Base-by-base conservation (phyloP, 768 basidiomycete genomes). In the Xerocomellus intermedius region DNA sequence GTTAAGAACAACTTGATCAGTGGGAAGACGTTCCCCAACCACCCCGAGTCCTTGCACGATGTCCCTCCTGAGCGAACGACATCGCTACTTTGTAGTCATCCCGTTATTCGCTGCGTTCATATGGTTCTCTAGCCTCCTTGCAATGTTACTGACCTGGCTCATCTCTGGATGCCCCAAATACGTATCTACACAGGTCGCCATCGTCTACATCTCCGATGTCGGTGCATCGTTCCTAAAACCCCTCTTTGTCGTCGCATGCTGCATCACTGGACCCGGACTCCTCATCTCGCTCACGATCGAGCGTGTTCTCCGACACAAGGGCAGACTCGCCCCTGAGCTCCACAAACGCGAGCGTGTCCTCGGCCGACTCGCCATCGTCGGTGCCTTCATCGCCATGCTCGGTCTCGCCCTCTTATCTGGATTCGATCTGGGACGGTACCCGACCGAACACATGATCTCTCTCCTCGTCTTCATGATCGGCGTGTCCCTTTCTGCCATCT, bases 171-270 rank as follows among this genome's bases (percentile, higher is more conserved):
- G 79, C 30, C 78, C 76, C 22, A 72, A 71, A 52, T 75, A 77
- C 60, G 75, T 75, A 16, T 79, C 84, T 14, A 75, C 79, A 66
- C 77, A 83, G 36, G 79, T 79, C 21, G 68, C 69, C 1, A 81
- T 89, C 48, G 82, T 83, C n/a, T 89, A 86, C 69, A 89, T 91
- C 45, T 89, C 87, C 39, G 88, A 91, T 62, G 71, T 91, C 35
- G 89, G 85, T n/a, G 89, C 90, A 19, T 79, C 79, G 59, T 75
- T 78, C 48, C 73, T 91, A 42, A 91, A 91, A 65, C 89, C 90
- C 4, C 77, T 91, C 36, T 92, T 92, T 63, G 74, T 91, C 47
- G 74, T 78, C 16, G 84, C 84, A 8, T 85, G 83, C 60, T 73
- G 75, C 37, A 78, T 89, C 54, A 89, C 89, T 2, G 83, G 79